Base-by-base conservation (phyloP, 331 rosid genomes). In the Quercus tomentella region DNA sequence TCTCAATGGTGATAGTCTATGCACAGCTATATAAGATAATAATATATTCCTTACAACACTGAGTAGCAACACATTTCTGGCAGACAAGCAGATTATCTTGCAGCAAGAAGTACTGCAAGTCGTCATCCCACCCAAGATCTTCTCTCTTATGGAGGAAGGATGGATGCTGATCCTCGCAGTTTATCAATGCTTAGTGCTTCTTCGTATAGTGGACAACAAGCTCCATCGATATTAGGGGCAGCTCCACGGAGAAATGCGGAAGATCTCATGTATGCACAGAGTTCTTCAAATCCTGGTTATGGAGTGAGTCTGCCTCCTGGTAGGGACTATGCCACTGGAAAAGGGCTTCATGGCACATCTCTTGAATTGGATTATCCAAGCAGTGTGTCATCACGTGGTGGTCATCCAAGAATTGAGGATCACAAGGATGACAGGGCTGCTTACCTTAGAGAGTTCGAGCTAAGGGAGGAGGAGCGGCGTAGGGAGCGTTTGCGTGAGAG, bases 221-320 rank as follows among this genome's bases (percentile, higher is more conserved):
- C 96, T 37, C 92, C 98, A 52, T 96, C 99, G 61, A 93, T 91
- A 82, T 80, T 96, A 79, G 99, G 99, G 77, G 99, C 97, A 61
- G 99, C 98, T 76, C 98, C 99, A 58, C 89, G 92, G 82, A 87
- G 97, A 84, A 93, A 88, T 68, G 89, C 84, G 69, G 97, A 96
- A 65, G 98, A 96, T 77, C 91, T 96, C 55, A 61, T 92, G 80
- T 93, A 91, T 86, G 83, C 92, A 10, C 99, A 90, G 70, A 88
- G 89, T 72, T 86, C 97, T 68, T 90, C 98, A 56, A 96, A 96
- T 84, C 99, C 98, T 80, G 98, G 98, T 67, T 96, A 96, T 85
- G 99, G 99, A 77, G 99, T 96, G 77, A 96, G 99, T 84, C 85
- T 96, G 73, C 99, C 99, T 61, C 99, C 99, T 43, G 99, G 99